phyloP scores from a whole-genome alignment of 306 rosid species.

The Calophaca sinica region DNA sequence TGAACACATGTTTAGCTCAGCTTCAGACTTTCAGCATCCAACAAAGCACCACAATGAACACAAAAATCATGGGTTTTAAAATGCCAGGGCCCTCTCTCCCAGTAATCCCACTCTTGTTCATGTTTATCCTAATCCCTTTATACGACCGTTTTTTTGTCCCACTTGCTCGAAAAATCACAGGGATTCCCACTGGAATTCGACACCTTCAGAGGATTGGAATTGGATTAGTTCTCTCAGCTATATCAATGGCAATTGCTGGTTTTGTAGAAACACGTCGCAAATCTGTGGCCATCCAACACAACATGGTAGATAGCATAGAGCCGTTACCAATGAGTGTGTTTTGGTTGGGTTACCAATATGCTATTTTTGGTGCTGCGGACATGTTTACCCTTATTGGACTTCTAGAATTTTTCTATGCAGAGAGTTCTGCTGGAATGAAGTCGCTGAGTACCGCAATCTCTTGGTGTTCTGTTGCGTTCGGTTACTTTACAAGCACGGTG shows the following conservation, averaged over 20 bases:
- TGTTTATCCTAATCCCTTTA: conserved; percentile 66
- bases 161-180: conserved; percentile 72
- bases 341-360: conserved; percentile 76
- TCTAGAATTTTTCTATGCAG: conserved; percentile 86
- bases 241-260: conserved; percentile 75
- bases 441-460: conserved; percentile 59
- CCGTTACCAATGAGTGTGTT: conserved; percentile 79
- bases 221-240: conserved; percentile 73
- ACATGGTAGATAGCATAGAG: conserved; percentile 68
- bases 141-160: conserved; percentile 77
- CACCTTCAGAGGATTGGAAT: conserved; percentile 82
- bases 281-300: conserved; percentile 54
- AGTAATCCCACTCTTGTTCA: conserved; percentile 66
- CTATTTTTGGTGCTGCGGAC: conserved; percentile 76
- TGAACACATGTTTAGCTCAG: conserved; percentile 89
- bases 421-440: conserved; percentile 74
- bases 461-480: conserved; percentile 56
- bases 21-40: conserved; percentile 84
- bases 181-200: conserved; percentile 80
- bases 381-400: conserved; percentile 74
- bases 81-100: conserved; percentile 81
- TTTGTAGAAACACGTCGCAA: conserved; percentile 64
- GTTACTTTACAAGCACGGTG: conserved; percentile 56
- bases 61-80: conserved; percentile 59
- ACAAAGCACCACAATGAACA: conserved; percentile 75